phyloP scores from a whole-genome alignment of 768 basidiomycete species.

The Crucibulum laeve region DNA sequence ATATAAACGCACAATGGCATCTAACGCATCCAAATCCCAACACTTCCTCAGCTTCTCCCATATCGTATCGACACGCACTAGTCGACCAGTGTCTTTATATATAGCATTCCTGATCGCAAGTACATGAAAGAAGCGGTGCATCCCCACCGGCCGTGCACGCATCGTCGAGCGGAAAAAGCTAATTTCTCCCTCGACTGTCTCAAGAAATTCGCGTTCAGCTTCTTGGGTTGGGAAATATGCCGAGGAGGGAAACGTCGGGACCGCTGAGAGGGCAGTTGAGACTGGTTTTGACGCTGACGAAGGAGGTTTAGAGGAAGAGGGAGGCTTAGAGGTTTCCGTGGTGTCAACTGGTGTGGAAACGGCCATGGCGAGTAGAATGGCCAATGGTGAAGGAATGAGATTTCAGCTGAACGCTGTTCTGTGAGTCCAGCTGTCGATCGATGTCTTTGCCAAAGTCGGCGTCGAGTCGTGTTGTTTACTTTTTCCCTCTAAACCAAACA shows the following conservation, averaged over 20 bases:
- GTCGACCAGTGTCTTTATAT: constrained; percentile 60
- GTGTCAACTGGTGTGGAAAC: too few relatives aligned
- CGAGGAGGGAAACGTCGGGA: neutral
- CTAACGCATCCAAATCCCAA: constrained; percentile 75
- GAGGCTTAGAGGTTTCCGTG: too few relatives aligned
- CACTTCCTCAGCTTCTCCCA: constrained; percentile 72
- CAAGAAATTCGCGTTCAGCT: constrained; percentile 45
- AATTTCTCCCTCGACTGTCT: constrained; percentile 78
- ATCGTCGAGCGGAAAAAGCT: constrained; percentile 81
- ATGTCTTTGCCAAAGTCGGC: neutral
- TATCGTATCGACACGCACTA: constrained; percentile 56
- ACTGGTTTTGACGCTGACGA: too few relatives aligned
- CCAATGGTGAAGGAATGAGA: too few relatives aligned
- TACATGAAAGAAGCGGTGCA: constrained; percentile 79
- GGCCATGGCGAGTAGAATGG: too few relatives aligned
- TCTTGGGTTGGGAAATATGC: constrained; percentile 7
- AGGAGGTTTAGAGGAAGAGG: too few relatives aligned
- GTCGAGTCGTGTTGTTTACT: neutral
- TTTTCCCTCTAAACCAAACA: neutral
- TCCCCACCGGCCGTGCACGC: constrained; percentile 78
- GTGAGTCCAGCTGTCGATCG: too few relatives aligned
- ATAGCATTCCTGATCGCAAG: constrained; percentile 72
- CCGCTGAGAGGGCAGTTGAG: constrained; percentile 2
- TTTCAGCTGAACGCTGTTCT: too few relatives aligned
- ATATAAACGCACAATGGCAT: constrained; percentile 51